Evolutionary conservation across 1,139 yeast genomes (phyloP).

Genomic region (Candida tetrigidarum): DNA sequence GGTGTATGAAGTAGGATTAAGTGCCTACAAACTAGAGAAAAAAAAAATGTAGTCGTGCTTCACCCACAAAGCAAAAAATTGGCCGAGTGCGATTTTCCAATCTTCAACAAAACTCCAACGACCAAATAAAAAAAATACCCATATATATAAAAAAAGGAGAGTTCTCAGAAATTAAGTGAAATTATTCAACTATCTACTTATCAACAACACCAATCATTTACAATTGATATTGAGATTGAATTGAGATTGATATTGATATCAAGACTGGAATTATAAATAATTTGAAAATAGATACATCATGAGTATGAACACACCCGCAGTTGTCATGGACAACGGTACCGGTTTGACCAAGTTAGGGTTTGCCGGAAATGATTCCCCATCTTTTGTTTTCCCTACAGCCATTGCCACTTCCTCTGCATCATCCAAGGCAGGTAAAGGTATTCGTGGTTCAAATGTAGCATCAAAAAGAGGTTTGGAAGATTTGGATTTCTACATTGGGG

Average conservation of each 20-base stretch:
- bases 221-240: background rate
- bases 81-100: constrained; percentile 2
- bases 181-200: background rate
- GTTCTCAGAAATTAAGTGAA: background rate
- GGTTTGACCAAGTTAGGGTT: constrained; percentile 97
- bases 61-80: constrained; percentile 1
- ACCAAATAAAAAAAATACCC: too few species aligned
- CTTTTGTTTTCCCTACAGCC: constrained; percentile 97
- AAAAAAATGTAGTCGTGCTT: constrained; percentile 1
- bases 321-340: constrained; percentile 98
- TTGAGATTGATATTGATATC: background rate
- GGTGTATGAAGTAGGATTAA: background rate
- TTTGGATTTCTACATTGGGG: constrained; percentile 93
- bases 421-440: constrained; percentile 36
- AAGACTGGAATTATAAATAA: too few species aligned
- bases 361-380: constrained; percentile 98
- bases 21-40: background rate
- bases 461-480: constrained; percentile 93
- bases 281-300: constrained; percentile 27
- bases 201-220: background rate
- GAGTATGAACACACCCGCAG: constrained; percentile 85
- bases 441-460: constrained; percentile 54
- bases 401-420: constrained; percentile 75
- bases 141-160: background rate
- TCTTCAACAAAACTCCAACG: background rate